Evolutionary conservation across 805 yeast species (phyloP).

Genomic region (Saturnispora besseyi): DNA sequence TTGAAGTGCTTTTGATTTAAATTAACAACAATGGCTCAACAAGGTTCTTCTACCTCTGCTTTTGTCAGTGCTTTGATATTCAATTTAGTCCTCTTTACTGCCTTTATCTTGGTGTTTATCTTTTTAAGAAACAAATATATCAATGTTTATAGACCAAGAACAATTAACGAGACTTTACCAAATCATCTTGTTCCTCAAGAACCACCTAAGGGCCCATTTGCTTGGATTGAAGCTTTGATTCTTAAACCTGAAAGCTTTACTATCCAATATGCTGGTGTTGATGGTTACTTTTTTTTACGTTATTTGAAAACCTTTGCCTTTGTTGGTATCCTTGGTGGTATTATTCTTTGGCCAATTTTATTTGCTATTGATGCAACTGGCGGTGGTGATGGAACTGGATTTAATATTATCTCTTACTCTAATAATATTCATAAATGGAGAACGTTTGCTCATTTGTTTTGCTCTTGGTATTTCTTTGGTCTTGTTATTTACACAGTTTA

Average conservation of each 20-base stretch:
- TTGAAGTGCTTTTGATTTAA: neutral
- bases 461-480: conserved; percentile 70
- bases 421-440: conserved; percentile 57
- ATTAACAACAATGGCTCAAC: conserved; percentile 1
- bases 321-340: conserved; percentile 44
- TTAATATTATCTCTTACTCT: conserved; percentile 55
- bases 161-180: conserved; percentile 38
- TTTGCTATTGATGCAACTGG: conserved; percentile 70
- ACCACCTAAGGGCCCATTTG: conserved; percentile 27
- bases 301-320: conserved; percentile 48
- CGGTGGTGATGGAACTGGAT: conserved; percentile 46
- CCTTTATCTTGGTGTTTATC: conserved; percentile 34
- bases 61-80: conserved; percentile 41
- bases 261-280: conserved; percentile 63
- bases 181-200: conserved; percentile 30
- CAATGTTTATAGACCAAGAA: conserved; percentile 47
- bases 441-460: conserved; percentile 64
- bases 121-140: conserved; percentile 33
- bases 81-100: conserved; percentile 32
- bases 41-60: conserved; percentile 37
- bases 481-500: conserved; percentile 56
- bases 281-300: conserved; percentile 69
- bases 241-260: conserved; percentile 50
- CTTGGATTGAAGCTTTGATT: conserved; percentile 48
- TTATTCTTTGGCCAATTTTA: conserved; percentile 57